Percentiles rank a stretch among this genome's conserved stretches.
These are phyloP conservation scores for Microsporum ferrugineum DNA, from an alignment of 2,329 filamentous ascomycete genomes.

Conservation along the genomic window DNA sequence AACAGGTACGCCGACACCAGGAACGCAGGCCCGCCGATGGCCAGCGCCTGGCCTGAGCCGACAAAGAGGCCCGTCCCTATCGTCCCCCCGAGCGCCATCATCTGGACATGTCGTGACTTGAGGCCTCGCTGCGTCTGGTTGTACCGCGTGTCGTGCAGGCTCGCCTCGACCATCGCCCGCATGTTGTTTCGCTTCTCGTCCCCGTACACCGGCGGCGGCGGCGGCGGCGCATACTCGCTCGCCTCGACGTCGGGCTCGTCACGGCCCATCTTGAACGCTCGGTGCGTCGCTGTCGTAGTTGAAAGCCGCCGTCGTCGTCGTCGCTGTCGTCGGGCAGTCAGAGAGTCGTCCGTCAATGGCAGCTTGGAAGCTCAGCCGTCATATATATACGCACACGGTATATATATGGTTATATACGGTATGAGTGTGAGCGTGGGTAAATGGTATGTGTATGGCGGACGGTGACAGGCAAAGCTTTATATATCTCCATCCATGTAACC, in stretches of 20 bases:
- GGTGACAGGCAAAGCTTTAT: no score
- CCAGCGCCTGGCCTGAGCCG: slow-evolving; percentile 42
- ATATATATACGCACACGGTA: no score
- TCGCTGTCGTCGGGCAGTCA: no score
- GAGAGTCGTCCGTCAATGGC: no score
- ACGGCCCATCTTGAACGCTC: neutral
- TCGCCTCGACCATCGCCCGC: slow-evolving; percentile 28
- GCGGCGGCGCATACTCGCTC: neutral
- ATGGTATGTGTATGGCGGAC: no score
- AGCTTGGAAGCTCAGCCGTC: no score
- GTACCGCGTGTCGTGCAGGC: slow-evolving; percentile 33
- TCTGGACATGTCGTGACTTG: slow-evolving; percentile 34
- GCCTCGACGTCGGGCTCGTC: neutral
- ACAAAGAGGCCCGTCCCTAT: slow-evolving; percentile 45
- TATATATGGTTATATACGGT: no score
- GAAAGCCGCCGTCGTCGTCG: no score
- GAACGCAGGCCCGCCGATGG: slow-evolving; percentile 43
- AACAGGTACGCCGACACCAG: slow-evolving; percentile 43
- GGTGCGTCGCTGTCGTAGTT: no score
- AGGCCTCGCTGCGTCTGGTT: slow-evolving; percentile 31
- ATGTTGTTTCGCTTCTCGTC: slow-evolving; percentile 21
- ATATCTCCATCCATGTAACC: no score
- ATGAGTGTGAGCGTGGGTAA: no score
- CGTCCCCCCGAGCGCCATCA: slow-evolving; percentile 26
- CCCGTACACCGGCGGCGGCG: neutral